Percentiles rank a stretch among this genome's conserved stretches.
Conservation (phyloP, 1,139 yeast species). For the Arxiozyma slooffiae region DNA sequence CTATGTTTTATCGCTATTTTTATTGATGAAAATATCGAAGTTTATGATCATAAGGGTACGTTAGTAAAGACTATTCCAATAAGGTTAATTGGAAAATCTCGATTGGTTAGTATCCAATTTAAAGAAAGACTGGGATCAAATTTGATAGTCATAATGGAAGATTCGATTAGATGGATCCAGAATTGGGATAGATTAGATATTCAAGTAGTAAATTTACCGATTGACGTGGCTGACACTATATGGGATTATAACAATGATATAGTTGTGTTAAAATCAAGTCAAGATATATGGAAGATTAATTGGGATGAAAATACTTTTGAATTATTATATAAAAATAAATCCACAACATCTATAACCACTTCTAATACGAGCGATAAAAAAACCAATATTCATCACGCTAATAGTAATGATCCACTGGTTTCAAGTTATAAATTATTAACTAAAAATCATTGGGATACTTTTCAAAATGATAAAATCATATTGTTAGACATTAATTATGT, state of each 20-base stretch:
- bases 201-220: slow-evolving; percentile 55
- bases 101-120: slow-evolving; percentile 45
- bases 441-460: slow-evolving; percentile 24
- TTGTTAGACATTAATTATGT: slow-evolving; percentile 21
- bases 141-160: slow-evolving; percentile 50
- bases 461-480: slow-evolving; percentile 14
- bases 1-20: slow-evolving; percentile 18
- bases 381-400: neutral
- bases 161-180: slow-evolving; percentile 37
- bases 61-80: slow-evolving; percentile 30
- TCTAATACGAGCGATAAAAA: neutral
- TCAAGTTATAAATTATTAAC: slow-evolving; percentile 20
- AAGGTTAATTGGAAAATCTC: neutral
- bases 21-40: slow-evolving; percentile 12
- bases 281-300: slow-evolving; percentile 16
- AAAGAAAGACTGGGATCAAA: slow-evolving; percentile 32
- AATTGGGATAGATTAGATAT: slow-evolving; percentile 56
- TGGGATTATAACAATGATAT: slow-evolving; percentile 25
- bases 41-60: slow-evolving; percentile 20
- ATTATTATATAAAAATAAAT: slow-evolving; percentile 14
- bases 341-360: neutral
- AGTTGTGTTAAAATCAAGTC: slow-evolving; percentile 15
- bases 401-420: neutral
- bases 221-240: slow-evolving; percentile 17
- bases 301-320: slow-evolving; percentile 9